These are phyloP conservation scores for Knufia fluminis DNA, from an alignment of 2,329 filamentous ascomycete genomes.

Conservation along the genomic window DNA sequence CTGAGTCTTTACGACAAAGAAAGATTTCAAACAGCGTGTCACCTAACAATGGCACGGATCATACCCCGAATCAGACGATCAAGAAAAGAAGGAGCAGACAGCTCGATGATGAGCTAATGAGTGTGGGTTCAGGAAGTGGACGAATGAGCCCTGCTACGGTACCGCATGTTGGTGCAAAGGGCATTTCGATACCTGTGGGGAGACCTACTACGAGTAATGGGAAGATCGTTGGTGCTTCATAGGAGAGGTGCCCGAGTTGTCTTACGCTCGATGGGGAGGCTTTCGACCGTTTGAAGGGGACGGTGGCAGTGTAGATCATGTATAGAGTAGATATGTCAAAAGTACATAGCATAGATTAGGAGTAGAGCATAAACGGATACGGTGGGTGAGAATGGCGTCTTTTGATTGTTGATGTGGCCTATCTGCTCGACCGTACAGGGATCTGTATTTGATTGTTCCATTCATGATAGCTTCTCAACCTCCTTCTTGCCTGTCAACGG, in stretches of 20 bases:
- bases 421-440: too few species aligned
- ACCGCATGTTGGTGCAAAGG: slow-evolving; percentile 15
- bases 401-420: too few species aligned
- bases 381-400: too few species aligned
- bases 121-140: slow-evolving; percentile 3
- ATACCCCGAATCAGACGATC: background rate
- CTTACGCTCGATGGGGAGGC: too few species aligned
- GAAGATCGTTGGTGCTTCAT: background rate
- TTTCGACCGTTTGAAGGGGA: too few species aligned
- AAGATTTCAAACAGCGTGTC: slow-evolving; percentile 2
- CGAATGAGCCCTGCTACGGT: slow-evolving; percentile 4
- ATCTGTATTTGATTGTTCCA: too few species aligned
- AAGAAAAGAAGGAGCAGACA: background rate
- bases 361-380: too few species aligned
- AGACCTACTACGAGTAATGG: background rate
- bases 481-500: too few species aligned
- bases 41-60: background rate
- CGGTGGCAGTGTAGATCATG: too few species aligned
- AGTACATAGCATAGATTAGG: too few species aligned
- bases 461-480: too few species aligned
- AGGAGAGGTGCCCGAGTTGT: background rate
- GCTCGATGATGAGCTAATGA: slow-evolving; percentile 2
- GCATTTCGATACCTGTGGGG: slow-evolving; percentile 9
- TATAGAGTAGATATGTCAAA: too few species aligned
- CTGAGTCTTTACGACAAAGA: slow-evolving; percentile 3